Base-by-base conservation (phyloP, 2,329 filamentous ascomycete species). In the Epichloe gansuensis region DNA sequence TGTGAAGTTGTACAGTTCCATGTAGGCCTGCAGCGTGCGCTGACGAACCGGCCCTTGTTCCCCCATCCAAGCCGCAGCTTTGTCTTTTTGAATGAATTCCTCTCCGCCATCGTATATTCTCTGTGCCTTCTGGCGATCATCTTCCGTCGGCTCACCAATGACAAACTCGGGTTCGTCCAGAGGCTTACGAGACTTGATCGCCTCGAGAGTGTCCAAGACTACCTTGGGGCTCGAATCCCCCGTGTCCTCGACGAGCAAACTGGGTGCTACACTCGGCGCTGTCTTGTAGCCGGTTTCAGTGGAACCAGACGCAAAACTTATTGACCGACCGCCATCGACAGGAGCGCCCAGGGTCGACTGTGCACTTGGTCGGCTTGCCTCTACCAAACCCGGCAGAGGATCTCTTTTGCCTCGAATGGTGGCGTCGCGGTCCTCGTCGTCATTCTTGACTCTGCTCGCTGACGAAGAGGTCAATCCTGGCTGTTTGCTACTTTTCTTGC, bases 1-100 rank as follows among this genome's bases (percentile, higher is more conserved):
- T 7, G 79, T 74, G 71, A 93, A 97, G 64, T 96, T 85, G 64
- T 91, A 96, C 11, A 96, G 73, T 55, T 89, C 83, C 85, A 98
- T 95, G 67, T 95, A 98, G 0, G 91, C 91, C 57, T 71, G 69
- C 23, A 84, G 63, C 0, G 78, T 81, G 23, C 78, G 71, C 60
- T 81, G 75, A 15, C 80, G 73, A 35, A 80, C 68, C 2, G 72
- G 72, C 0, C 79, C 79, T 56, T 84, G 80, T 60, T 93, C 88
- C 59, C 93, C 93, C 68, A 96, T 83, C 83, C 89, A 94, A 31
- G 89, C 79, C 27, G 90, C 89, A 15, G 90, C 89, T 63, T 85
- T 84, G 35, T 85, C 81, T 62, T 88, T 89, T 41, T 77, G 76
- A 23, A 93, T 82, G 54, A 90, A 85, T 49, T 88, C 83, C 63